These are phyloP conservation scores for Plasmodium vivax DNA, from an alignment of 169 alveolate genomes.

Conservation along the genomic window DNA sequence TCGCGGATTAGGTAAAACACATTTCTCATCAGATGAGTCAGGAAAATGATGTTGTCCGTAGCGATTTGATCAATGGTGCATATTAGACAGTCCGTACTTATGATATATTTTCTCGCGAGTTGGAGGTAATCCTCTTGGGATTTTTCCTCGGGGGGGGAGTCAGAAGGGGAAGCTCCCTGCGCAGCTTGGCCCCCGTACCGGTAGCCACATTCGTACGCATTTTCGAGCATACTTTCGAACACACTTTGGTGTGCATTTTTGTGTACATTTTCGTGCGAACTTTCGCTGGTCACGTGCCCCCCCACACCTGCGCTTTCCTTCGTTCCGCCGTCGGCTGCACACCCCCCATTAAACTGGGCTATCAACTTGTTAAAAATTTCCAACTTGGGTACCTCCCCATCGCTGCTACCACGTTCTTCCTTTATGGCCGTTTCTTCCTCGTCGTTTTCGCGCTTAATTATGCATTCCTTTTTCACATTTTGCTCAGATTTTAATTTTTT, in stretches of 20 bases:
- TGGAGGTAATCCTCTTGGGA: background rate
- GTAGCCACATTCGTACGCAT: background rate
- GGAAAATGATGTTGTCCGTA: conserved; percentile 37
- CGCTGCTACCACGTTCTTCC: background rate
- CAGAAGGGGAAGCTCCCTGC: background rate
- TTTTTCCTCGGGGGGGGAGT: background rate
- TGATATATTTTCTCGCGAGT: background rate
- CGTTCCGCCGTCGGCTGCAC: background rate
- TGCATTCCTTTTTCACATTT: conserved; percentile 8
- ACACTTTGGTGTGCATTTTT: background rate
- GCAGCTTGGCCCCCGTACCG: background rate
- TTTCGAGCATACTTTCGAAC: background rate
- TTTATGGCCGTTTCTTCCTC: background rate
- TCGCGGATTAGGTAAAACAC: conserved; percentile 36
- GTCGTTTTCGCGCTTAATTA: conserved; percentile 3
- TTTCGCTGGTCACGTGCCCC: background rate
- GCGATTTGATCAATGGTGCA: conserved; percentile 16
- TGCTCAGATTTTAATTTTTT: background rate
- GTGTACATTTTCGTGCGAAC: background rate
- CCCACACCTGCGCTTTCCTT: background rate
- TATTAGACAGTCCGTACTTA: background rate
- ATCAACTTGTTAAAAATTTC: conserved; percentile 17
- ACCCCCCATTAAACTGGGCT: background rate
- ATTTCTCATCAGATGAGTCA: conserved; percentile 47
- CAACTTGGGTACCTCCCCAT: background rate